A percentile compares a stretch with the other conserved stretches of the same genome.
Conservation (phyloP, 2,329 filamentous ascomycete species). For the Pseudogymnoascus sp. region DNA sequence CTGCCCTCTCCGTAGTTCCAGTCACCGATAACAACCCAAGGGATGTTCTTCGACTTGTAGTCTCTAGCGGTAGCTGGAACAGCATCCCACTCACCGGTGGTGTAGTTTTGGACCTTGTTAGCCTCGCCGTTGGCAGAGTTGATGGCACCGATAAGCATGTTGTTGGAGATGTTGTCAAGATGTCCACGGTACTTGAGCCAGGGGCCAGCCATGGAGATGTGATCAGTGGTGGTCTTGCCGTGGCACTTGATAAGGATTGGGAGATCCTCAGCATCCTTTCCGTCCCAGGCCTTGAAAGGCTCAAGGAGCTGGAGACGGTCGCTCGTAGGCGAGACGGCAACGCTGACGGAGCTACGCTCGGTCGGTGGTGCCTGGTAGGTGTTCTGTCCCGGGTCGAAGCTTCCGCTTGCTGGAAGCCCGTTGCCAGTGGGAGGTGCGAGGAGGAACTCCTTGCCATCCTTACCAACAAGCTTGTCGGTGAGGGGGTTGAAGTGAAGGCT, state of each 20-base stretch:
- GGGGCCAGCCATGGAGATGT: conserved; percentile 94
- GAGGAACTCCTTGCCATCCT: conserved; percentile 93
- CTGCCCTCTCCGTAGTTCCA: conserved; percentile 99
- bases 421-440: conserved; percentile 71
- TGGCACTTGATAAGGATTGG: conserved; percentile 94
- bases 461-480: conserved; percentile 84
- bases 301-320: conserved; percentile 89
- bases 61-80: conserved; percentile 92
- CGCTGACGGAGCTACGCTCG: conserved; percentile 62
- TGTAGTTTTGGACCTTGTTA: conserved; percentile 93
- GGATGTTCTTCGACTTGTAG: conserved; percentile 95
- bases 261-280: conserved; percentile 75
- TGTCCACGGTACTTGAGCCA: conserved; percentile 99
- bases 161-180: conserved; percentile 99
- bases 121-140: conserved; percentile 94
- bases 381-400: conserved; percentile 79
- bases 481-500: conserved; percentile 90
- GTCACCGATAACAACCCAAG: conserved; percentile 97
- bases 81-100: conserved; percentile 72
- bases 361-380: conserved; percentile 92
- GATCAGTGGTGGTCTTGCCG: conserved; percentile 95
- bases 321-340: conserved; percentile 78
- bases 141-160: conserved; percentile 96
- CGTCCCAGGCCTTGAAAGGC: conserved; percentile 82
- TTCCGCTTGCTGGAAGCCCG: conserved; percentile 65